A percentile compares a stretch with the other conserved stretches of the same genome.
Evolutionary conservation across 306 rosid species (phyloP).

Genomic region (Clitoria ternatea): DNA sequence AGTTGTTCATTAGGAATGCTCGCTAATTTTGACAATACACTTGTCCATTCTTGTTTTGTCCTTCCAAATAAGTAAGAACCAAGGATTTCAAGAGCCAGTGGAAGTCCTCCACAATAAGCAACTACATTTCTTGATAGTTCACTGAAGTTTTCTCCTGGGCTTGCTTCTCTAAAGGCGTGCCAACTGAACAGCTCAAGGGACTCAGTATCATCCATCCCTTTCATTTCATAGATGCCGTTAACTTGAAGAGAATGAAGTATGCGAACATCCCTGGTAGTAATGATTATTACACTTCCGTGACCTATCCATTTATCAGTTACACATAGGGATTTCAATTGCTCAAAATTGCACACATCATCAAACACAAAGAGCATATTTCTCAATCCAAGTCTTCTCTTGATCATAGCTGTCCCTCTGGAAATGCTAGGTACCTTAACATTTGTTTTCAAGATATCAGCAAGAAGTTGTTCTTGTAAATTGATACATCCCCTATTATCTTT

Average conservation of each 20-base stretch:
- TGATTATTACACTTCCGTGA: conserved; percentile 22
- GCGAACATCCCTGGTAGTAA: conserved; percentile 29
- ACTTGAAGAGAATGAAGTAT: neutral
- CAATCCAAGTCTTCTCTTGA: neutral
- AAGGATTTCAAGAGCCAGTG: conserved; percentile 37
- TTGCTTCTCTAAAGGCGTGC: conserved; percentile 19
- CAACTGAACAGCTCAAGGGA: conserved; percentile 25
- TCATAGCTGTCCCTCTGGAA: neutral
- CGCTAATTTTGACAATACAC: conserved; percentile 26
- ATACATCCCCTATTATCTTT: neutral
- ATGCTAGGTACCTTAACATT: neutral
- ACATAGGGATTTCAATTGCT: neutral
- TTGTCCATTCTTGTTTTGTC: conserved; percentile 13
- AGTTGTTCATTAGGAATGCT: conserved; percentile 22
- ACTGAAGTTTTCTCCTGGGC: neutral
- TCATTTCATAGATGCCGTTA: neutral
- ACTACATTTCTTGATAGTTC: conserved; percentile 2
- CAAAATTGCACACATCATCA: neutral
- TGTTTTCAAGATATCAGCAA: neutral
- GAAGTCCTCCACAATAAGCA: conserved; percentile 33
- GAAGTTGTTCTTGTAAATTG: conserved; percentile 19
- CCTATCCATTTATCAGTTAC: neutral
- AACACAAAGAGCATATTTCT: neutral
- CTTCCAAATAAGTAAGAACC: conserved; percentile 32
- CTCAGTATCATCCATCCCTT: conserved; percentile 13